These are phyloP conservation scores for Amylostereum areolatum DNA, from an alignment of 1,284 basidiomycete species.

Conservation along the genomic window DNA sequence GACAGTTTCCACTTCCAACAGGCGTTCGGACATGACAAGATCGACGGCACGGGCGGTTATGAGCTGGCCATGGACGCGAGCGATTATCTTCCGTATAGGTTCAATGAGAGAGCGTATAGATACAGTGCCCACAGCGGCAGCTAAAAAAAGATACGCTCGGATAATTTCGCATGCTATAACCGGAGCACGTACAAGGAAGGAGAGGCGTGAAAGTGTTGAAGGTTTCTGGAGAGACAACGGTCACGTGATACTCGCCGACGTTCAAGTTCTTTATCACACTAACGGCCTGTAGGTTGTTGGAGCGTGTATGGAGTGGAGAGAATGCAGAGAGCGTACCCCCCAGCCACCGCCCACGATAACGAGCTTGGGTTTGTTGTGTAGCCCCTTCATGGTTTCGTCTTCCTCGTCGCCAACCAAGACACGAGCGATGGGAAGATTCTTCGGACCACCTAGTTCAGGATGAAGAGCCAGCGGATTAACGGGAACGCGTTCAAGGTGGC, in stretches of 20 bases:
- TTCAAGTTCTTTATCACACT: constrained; percentile 72
- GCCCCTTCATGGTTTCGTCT: constrained; percentile 55
- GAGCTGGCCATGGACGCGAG: constrained; percentile 85
- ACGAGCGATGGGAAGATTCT: constrained; percentile 80
- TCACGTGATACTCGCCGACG: constrained; percentile 86
- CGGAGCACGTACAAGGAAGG: constrained; percentile 64
- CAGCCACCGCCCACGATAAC: constrained; percentile 93
- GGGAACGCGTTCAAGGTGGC: constrained; percentile 79
- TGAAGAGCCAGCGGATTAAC: constrained; percentile 78
- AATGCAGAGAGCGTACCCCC: constrained; percentile 65
- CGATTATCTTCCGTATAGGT: constrained; percentile 86
- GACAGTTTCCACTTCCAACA: constrained; percentile 80
- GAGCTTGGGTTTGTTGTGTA: constrained; percentile 76
- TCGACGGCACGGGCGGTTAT: constrained; percentile 78
- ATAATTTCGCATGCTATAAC: neutral
- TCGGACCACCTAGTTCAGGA: constrained; percentile 82
- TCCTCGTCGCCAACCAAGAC: constrained; percentile 72
- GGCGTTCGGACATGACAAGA: constrained; percentile 76
- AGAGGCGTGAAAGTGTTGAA: constrained; percentile 79
- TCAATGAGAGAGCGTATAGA: constrained; percentile 87
- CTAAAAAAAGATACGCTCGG: constrained; percentile 28
- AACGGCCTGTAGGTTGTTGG: constrained; percentile 55
- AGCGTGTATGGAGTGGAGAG: neutral
- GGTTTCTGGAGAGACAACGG: constrained; percentile 75
- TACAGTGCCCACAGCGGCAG: constrained; percentile 88